These are phyloP conservation scores for Suillus spraguei DNA, from an alignment of 768 basidiomycete species.

Conservation along the genomic window DNA sequence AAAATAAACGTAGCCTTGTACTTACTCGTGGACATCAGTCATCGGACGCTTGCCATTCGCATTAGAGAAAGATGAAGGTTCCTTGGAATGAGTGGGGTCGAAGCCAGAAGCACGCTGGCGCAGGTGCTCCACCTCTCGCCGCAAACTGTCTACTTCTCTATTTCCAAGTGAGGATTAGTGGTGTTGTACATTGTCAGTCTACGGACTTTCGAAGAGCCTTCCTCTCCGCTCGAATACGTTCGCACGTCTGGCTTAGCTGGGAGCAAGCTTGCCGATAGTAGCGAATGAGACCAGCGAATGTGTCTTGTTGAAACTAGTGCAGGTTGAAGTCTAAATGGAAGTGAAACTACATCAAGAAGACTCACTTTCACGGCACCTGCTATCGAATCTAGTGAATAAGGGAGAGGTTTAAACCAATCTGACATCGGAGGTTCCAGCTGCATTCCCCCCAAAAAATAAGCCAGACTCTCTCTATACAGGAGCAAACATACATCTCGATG, in stretches of 20 bases:
- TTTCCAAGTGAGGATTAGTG: conserved; percentile 1
- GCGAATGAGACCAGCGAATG: conserved; percentile 66
- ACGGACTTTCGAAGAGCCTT: conserved; percentile 56
- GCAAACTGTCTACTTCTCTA: conserved; percentile 54
- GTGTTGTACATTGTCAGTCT: conserved; percentile 11
- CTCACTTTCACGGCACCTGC: conserved; percentile 69
- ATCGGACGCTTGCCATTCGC: conserved; percentile 69
- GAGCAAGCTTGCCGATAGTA: conserved; percentile 60
- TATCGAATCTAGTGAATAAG: conserved; percentile 60
- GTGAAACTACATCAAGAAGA: not conserved
- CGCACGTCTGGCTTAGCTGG: conserved; percentile 41
- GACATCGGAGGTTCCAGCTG: conserved; percentile 85
- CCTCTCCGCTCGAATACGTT: conserved; percentile 40
- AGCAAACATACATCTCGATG: conserved; percentile 63
- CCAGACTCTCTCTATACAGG: not conserved
- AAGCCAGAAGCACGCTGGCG: conserved; percentile 36
- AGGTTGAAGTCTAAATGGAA: not conserved
- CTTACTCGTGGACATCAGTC: conserved; percentile 47
- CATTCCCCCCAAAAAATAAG: conserved; percentile 8
- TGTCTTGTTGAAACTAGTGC: conserved; percentile 76
- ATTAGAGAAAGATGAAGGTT: conserved; percentile 46
- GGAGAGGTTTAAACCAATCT: conserved; percentile 74
- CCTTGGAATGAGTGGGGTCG: conserved; percentile 24
- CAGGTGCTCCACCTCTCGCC: conserved; percentile 50
- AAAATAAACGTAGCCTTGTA: not conserved